Evolutionary conservation across 2,329 filamentous ascomycete species (phyloP).

Genomic region (Colletotrichum gigasporum): DNA sequence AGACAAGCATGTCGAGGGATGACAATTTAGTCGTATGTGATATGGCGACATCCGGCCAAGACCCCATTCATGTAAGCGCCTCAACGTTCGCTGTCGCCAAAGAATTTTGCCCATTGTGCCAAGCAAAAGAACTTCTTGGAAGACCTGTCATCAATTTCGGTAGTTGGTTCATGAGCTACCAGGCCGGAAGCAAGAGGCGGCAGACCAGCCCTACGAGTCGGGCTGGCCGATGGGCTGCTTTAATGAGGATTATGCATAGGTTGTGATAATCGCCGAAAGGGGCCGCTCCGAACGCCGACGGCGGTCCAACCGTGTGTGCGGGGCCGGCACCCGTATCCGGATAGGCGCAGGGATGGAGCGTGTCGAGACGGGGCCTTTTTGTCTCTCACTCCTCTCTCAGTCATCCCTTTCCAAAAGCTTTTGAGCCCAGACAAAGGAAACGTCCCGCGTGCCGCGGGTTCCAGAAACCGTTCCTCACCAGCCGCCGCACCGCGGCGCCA

Average conservation of each 20-base stretch:
- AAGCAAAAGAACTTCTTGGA: too few relatives aligned
- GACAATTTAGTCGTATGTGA: too few relatives aligned
- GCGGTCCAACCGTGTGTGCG: constrained; percentile 8
- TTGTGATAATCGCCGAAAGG: not conserved
- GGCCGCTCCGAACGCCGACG: constrained; percentile 19
- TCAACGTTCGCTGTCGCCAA: too few relatives aligned
- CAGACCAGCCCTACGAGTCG: not conserved
- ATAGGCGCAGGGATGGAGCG: constrained; percentile 10
- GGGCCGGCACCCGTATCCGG: constrained; percentile 19
- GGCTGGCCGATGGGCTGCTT: constrained; percentile 6
- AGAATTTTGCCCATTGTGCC: too few relatives aligned
- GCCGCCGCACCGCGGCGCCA: not conserved
- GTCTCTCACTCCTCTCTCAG: not conserved
- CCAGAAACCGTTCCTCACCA: constrained; percentile 1
- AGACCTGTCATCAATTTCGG: not conserved
- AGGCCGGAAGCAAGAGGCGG: not conserved
- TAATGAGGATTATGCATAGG: constrained; percentile 25
- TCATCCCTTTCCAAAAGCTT: not conserved
- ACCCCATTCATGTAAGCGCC: too few relatives aligned
- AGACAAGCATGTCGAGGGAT: too few relatives aligned
- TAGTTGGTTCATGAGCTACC: not conserved
- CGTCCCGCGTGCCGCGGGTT: constrained; percentile 14
- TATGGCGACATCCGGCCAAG: too few relatives aligned
- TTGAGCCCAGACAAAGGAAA: not conserved
- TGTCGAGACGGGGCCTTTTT: not conserved